Base-by-base conservation (phyloP, 1,284 basidiomycete species). In the Puccinia horiana region DNA sequence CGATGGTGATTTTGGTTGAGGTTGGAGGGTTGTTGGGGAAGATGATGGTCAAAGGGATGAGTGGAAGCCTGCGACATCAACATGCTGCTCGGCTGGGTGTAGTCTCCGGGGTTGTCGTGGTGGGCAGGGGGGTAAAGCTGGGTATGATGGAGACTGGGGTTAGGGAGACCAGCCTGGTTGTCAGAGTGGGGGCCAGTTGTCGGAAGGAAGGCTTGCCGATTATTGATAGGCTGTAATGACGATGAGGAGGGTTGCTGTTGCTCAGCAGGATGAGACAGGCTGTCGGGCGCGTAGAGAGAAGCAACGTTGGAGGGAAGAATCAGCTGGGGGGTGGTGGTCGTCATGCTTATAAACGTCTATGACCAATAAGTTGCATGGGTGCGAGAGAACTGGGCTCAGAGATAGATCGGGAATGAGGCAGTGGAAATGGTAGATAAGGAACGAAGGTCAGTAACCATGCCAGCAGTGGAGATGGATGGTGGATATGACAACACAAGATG, bases 11-110 rank as follows among this genome's bases (percentile, higher is more conserved):
- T 73, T 9, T 58, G 58, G 37, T 49, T 40, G 37, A 47, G 74
- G 29, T 77, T 56, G 2, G 77, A 70, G 26, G 42, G 73, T 72
- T 80, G 78, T 56, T 69, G 63, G 44, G 65, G 40, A 52, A 70
- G 78, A 72, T 70, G 67, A 35, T 80, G 78, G 61, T 80, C 78
- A 47, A 72, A 80, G 49, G 70, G 78, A 26, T 72, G 67, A 44
- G 63, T 44, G 18, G 78, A 18, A 32, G 67, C 47, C 67, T 80
- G 78, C 40, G 67, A 70, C 78, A 80, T 80, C 26, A 72, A 26
- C 29, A 56, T 80, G 32, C 32, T 61, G 67, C 54, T 40, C 23
- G 54, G 23, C n/a, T 58, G 29, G 32, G 35, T 9, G 20, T 75
- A 56, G 49, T 75, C 52, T 40, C 18, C 52, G 3, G 35, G 49